Conservation (phyloP, 805 yeast species). For the Wickerhamomyces chambardii region DNA sequence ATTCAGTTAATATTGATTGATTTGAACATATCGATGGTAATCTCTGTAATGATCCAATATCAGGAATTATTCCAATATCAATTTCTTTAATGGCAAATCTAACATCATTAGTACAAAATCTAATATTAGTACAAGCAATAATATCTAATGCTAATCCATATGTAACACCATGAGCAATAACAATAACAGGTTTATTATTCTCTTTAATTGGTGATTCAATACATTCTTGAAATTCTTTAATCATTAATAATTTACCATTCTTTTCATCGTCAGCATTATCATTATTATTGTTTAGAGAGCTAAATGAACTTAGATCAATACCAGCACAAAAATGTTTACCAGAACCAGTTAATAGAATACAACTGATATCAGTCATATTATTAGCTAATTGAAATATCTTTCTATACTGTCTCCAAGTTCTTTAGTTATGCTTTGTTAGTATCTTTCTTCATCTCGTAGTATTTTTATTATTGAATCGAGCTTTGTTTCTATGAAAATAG, state of each 20-base stretch:
- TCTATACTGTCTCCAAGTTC: slow-evolving; percentile 49
- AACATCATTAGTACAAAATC: slow-evolving; percentile 45
- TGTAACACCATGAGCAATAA: slow-evolving; percentile 53
- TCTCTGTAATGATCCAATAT: slow-evolving; percentile 70
- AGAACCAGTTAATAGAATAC: slow-evolving; percentile 45
- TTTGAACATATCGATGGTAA: slow-evolving; percentile 45
- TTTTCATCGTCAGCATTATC: slow-evolving; percentile 16
- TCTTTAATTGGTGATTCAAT: slow-evolving; percentile 35
- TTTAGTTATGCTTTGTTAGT: not conserved
- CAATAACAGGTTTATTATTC: slow-evolving; percentile 53
- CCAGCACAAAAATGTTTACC: slow-evolving; percentile 60
- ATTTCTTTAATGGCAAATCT: slow-evolving; percentile 58
- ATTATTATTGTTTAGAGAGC: slow-evolving; percentile 7
- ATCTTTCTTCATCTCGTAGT: too few species aligned
- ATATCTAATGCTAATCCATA: slow-evolving; percentile 68
- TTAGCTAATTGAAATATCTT: slow-evolving; percentile 37
- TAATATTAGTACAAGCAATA: slow-evolving; percentile 45
- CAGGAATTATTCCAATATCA: slow-evolving; percentile 68
- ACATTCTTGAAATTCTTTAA: slow-evolving; percentile 50
- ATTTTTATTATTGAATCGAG: too few species aligned
- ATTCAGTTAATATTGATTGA: slow-evolving; percentile 46
- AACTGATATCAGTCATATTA: slow-evolving; percentile 33
- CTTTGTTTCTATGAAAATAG: too few species aligned
- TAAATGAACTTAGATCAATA: too few species aligned
- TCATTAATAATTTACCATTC: too few species aligned